phyloP scores from a whole-genome alignment of 805 yeast species.

The Candida gorgasii region DNA sequence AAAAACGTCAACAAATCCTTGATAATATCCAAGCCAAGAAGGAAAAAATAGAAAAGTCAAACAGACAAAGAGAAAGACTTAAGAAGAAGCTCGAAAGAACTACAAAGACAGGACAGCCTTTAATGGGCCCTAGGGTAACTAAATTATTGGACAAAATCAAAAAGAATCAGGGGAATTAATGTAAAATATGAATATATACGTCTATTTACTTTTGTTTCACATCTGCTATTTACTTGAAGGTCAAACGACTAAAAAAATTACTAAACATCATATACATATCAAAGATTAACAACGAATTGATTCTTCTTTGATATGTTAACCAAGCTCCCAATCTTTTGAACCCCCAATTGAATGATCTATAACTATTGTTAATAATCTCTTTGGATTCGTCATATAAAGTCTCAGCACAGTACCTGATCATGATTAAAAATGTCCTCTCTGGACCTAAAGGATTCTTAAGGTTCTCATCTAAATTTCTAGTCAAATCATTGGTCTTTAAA shows the following conservation, averaged over 20 bases:
- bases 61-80: conserved; percentile 44
- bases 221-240: not conserved
- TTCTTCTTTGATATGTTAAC: conserved; percentile 34
- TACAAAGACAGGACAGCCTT: conserved; percentile 82
- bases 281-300: conserved; percentile 32
- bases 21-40: conserved; percentile 40
- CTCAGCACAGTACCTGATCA: conserved; percentile 87
- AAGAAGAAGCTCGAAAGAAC: conserved; percentile 43
- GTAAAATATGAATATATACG: conserved; percentile 4
- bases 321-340: conserved; percentile 24
- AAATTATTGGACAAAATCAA: conserved; percentile 76
- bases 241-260: not conserved
- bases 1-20: conserved; percentile 39
- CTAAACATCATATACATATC: conserved; percentile 21
- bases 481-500: conserved; percentile 90
- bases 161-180: conserved; percentile 6
- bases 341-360: conserved; percentile 18
- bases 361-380: conserved; percentile 33
- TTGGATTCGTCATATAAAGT: conserved; percentile 71
- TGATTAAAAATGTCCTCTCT: conserved; percentile 80
- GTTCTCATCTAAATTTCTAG: conserved; percentile 83
- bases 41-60: conserved; percentile 34
- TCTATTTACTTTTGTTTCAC: not conserved
- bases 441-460: conserved; percentile 82
- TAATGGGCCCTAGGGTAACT: conserved; percentile 86